These are phyloP conservation scores for Cupressus sempervirens DNA, from an alignment of 75 land plant genomes.

Conservation along the genomic window DNA sequence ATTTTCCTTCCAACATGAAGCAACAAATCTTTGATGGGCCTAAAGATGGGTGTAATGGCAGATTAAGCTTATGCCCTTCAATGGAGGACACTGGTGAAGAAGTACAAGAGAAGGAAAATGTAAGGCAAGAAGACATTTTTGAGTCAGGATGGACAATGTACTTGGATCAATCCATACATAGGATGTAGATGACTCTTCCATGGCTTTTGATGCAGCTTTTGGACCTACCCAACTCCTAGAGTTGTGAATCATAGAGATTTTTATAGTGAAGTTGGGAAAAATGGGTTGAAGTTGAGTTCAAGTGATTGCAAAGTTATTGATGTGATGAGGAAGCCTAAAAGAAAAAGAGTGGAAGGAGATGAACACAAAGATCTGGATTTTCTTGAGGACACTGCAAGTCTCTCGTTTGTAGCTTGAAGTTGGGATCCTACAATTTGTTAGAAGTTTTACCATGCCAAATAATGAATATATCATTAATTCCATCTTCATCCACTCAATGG, in stretches of 20 bases:
- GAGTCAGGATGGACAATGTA: slow-evolving; percentile 59
- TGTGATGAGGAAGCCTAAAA: slow-evolving; percentile 13
- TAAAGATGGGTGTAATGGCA: background rate
- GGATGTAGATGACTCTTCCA: slow-evolving; percentile 29
- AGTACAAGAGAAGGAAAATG: too few species aligned
- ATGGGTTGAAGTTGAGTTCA: background rate
- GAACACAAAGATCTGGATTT: slow-evolving; percentile 9
- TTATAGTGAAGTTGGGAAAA: background rate
- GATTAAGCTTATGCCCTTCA: background rate
- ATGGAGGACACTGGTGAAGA: background rate
- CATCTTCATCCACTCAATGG: too few species aligned
- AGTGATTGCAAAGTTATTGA: background rate
- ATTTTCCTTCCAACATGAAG: background rate
- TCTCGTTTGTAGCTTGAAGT: slow-evolving; percentile 25
- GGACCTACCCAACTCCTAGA: slow-evolving; percentile 37
- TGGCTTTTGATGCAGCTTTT: slow-evolving; percentile 65
- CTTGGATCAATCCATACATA: slow-evolving; percentile 31
- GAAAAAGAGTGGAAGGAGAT: slow-evolving; percentile 9
- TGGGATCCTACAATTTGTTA: too few species aligned
- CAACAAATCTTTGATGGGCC: background rate
- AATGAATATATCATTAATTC: too few species aligned
- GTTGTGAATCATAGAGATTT: slow-evolving; percentile 12
- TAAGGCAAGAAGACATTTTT: background rate
- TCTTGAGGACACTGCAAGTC: slow-evolving; percentile 62
- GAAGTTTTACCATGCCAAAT: too few species aligned